A percentile compares a stretch with the other conserved stretches of the same genome.
These are phyloP conservation scores for Pythium periplocum DNA, from an alignment of 352 stramenopile genomes.

Conservation along the genomic window DNA sequence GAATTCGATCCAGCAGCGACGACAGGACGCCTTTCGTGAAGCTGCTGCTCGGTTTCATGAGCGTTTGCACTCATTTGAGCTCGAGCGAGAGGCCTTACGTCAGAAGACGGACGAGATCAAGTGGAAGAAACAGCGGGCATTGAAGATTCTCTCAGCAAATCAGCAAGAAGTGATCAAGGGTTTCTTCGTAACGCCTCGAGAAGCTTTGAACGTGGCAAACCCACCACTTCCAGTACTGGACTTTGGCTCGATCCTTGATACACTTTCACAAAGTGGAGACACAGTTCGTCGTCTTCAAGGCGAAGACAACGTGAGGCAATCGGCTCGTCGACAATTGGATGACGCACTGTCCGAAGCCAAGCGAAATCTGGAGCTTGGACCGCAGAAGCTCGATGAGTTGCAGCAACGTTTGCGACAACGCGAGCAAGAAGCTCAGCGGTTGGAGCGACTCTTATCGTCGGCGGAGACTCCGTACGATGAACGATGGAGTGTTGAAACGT, in stretches of 20 bases:
- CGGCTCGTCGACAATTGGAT: constrained; percentile 15
- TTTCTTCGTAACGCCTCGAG: constrained; percentile 28
- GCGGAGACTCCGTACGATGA: constrained; percentile 20
- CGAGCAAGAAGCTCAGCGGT: constrained; percentile 18
- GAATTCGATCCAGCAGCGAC: constrained; percentile 28
- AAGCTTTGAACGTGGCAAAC: constrained; percentile 8
- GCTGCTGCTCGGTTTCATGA: constrained; percentile 26
- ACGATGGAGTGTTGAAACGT: constrained; percentile 34
- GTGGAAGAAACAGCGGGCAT: constrained; percentile 33
- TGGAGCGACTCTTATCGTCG: background rate
- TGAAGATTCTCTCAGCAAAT: constrained; percentile 55
- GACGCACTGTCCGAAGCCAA: constrained; percentile 27
- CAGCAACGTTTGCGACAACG: constrained; percentile 22
- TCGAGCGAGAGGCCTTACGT: constrained; percentile 28
- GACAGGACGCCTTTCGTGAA: constrained; percentile 26
- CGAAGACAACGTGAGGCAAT: constrained; percentile 20
- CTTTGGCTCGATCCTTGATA: constrained; percentile 34
- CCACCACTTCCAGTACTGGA: constrained; percentile 15
- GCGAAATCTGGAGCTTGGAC: constrained; percentile 16
- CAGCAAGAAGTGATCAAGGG: constrained; percentile 45
- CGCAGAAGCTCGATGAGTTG: constrained; percentile 16
- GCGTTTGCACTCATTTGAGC: constrained; percentile 33
- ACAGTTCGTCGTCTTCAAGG: constrained; percentile 24
- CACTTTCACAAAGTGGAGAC: constrained; percentile 28
- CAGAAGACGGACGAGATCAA: constrained; percentile 28